Base-by-base conservation (phyloP, 2,329 filamentous ascomycete genomes). In the Fusarium duplospermum region DNA sequence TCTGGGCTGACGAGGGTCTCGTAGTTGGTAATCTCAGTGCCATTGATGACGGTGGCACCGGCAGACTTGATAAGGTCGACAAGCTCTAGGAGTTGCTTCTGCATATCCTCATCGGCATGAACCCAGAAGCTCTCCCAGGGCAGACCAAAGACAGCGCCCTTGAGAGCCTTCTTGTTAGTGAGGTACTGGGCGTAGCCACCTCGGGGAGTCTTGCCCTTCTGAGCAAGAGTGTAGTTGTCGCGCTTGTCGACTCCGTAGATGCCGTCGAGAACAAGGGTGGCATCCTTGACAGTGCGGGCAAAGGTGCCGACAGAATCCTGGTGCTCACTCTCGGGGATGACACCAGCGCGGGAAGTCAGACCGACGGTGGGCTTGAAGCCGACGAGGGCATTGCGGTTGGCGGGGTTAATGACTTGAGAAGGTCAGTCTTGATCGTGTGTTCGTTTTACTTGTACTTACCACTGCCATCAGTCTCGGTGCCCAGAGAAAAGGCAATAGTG, bases 311-410 rank as follows among this genome's bases (percentile, higher is more conserved):
- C 88, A 0, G 89, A 91, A 76, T 95, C 93, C 76, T 93, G 91
- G 76, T 93, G 89, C 65, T 88, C 83, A 13, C 87, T 89, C 77
- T 93, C 91, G 0, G 93, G 93, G 36, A 95, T 87, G 31, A 92
- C 87, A 20, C 87, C 89, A 22, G 83, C 86, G 18, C 92, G 85
- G 10, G 92, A 93, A 0, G 92, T 94, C 60, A 94, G 81, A 0
- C 93, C 93, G 7, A 94, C 91, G 1, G 92, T 94, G 2, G 93
- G 92, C 82, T 94, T 95, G 80, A 95, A 88, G 4, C 93, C 93
- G 2, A 94, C 92, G 2, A 95, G 79, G 2, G 86, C 88, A 77
- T 93, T 93, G 6, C 91, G 85, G 79, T 92, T 89, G 1, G 93
- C 92, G 1, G 93, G 93, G 79, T 90, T 91, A 77, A 94, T 93